Percentiles rank a stretch among this genome's conserved stretches.
These are phyloP conservation scores for Paxillus rubicundulus DNA, from an alignment of 768 basidiomycete species.

Conservation along the genomic window DNA sequence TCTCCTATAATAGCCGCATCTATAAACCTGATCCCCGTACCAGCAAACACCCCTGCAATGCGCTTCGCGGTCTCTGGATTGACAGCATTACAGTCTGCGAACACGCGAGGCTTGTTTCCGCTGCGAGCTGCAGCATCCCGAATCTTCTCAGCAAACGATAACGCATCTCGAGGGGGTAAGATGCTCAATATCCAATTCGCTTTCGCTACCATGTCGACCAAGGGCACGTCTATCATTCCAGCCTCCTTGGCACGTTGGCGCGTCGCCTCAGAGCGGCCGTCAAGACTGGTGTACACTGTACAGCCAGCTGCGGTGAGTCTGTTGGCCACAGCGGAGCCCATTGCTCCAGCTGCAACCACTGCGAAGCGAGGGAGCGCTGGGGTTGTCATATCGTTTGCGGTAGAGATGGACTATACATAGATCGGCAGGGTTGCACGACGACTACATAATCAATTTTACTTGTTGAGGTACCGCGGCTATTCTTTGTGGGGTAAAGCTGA, in stretches of 20 bases:
- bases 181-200: slow-evolving; percentile 54
- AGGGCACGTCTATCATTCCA: slow-evolving; percentile 45
- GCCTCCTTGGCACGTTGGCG: slow-evolving; percentile 47
- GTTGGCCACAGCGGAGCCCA: slow-evolving; percentile 57
- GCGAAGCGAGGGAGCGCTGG: slow-evolving; percentile 33
- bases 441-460: too few relatives aligned
- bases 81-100: slow-evolving; percentile 60
- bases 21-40: slow-evolving; percentile 41
- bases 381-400: slow-evolving; percentile 11
- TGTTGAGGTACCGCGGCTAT: too few relatives aligned
- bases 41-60: slow-evolving; percentile 46
- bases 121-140: slow-evolving; percentile 3
- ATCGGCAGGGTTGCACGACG: too few relatives aligned
- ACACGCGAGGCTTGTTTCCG: slow-evolving; percentile 29
- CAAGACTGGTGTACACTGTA: slow-evolving; percentile 53
- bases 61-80: slow-evolving; percentile 47
- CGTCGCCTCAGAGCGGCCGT: slow-evolving; percentile 51
- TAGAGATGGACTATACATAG: neutral
- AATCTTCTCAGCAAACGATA: slow-evolving; percentile 40
- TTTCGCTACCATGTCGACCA: slow-evolving; percentile 35
- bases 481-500: too few relatives aligned
- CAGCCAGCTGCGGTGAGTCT: slow-evolving; percentile 46
- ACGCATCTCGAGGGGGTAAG: slow-evolving; percentile 54
- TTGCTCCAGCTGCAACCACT: slow-evolving; percentile 54
- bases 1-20: slow-evolving; percentile 59